Base-by-base conservation (phyloP, 768 basidiomycete genomes). In the Guyanaporus albipodus region DNA sequence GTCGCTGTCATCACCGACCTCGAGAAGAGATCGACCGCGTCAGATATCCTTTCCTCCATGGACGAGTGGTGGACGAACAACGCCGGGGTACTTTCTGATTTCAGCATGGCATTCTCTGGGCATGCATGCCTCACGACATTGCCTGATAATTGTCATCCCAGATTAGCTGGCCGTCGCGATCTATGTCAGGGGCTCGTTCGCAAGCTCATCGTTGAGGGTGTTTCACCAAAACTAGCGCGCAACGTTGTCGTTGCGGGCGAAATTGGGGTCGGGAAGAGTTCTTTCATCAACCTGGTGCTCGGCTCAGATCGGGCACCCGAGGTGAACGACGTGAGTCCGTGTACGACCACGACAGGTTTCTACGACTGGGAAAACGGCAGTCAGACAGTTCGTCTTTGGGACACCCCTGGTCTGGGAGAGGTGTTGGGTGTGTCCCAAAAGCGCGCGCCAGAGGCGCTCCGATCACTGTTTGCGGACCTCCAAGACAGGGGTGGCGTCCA, bases 31-130 rank as follows among this genome's bases (percentile, higher is more conserved):
- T 60, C 58, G 8, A 22, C 46, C 22, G 14, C 15, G 2, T 35
- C 54, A 10, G 45, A 56, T 18, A 48, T 60, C 44, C 40, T 57
- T 6, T 24, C 46, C 2, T 63, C 64, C 18, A 69, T 70, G 61
- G 64, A 66, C 0, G 55, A 60, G 23, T 75, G 73, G 73, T 74
- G 72, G 73, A 44, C 39, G 22, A 46, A 49, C 47, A 73, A 73
- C 37, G 36, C 58, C 21, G 12, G 22, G 8, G 17, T 27, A 0
- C 70, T 74, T 43, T 44, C 42, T 21, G 36, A 48, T 4, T 55
- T 60, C 42, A 51, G 49, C n/a, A 75, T 75, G 58, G 4, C 23
- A 9, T 72, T 71, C 22, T 50, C 58, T 6, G 67, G 38, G 8
- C 58, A 59, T 21, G 58, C 57, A 28, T 59, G 57, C 50, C 24